Evolutionary conservation across 2,329 filamentous ascomycete species (phyloP).

Genomic region (Ustulina deusta): DNA sequence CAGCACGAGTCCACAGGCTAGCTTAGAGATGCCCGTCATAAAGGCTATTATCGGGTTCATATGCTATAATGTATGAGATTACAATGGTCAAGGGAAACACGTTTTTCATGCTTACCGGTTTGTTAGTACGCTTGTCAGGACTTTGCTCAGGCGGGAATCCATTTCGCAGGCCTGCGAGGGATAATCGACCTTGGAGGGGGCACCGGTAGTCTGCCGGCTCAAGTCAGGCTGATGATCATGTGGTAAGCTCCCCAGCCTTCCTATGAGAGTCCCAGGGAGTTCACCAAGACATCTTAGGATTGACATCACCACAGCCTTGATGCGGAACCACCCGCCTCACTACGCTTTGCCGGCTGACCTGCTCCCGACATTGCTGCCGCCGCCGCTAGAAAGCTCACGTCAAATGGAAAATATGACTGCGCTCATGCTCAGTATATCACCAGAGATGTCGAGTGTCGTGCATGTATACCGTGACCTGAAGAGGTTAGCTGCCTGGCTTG

Average conservation of each 20-base stretch:
- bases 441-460: slow-evolving; percentile 34
- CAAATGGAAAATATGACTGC: slow-evolving; percentile 34
- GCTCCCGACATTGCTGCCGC: slow-evolving; percentile 33
- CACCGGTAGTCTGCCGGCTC: slow-evolving; percentile 29
- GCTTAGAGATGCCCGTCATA: slow-evolving; percentile 31
- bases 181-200: slow-evolving; percentile 32
- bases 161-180: slow-evolving; percentile 37
- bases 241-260: slow-evolving; percentile 34
- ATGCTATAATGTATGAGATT: slow-evolving; percentile 40
- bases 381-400: slow-evolving; percentile 28
- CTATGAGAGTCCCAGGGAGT: slow-evolving; percentile 27
- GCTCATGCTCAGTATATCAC: slow-evolving; percentile 38
- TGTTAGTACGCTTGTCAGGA: slow-evolving; percentile 35
- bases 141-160: slow-evolving; percentile 34
- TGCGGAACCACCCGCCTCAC: slow-evolving; percentile 33
- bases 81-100: slow-evolving; percentile 21
- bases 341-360: slow-evolving; percentile 38
- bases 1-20: slow-evolving; percentile 25
- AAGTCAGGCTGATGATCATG: slow-evolving; percentile 37
- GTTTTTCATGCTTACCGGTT: slow-evolving; percentile 28
- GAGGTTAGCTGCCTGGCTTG: slow-evolving; percentile 36
- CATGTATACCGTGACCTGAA: slow-evolving; percentile 36
- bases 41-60: slow-evolving; percentile 38
- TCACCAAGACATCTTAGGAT: slow-evolving; percentile 37
- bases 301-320: slow-evolving; percentile 40